phyloP scores from a whole-genome alignment of 2,329 filamentous ascomycete genomes.

The Penicillium sp. region DNA sequence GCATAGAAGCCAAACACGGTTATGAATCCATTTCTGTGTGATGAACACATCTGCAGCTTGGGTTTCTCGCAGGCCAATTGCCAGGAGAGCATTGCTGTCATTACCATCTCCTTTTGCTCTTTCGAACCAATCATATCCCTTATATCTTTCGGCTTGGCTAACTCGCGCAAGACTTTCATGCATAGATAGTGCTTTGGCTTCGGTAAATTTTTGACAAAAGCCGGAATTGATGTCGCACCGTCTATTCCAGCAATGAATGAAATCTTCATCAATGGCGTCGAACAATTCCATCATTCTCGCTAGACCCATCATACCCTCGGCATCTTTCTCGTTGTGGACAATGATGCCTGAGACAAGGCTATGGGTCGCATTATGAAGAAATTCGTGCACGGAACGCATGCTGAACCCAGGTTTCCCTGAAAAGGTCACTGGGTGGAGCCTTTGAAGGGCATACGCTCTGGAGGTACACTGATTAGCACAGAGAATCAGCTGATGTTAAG shows the following conservation, averaged over 20 bases:
- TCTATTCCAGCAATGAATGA: conserved; percentile 46
- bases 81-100: conserved; percentile 22
- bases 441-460: conserved; percentile 46
- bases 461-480: conserved; percentile 1
- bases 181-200: conserved; percentile 56
- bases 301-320: conserved; percentile 44
- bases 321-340: conserved; percentile 46
- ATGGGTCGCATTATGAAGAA: conserved; percentile 37
- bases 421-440: conserved; percentile 44
- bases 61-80: conserved; percentile 35
- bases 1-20: conserved; percentile 45
- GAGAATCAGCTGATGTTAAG: background rate
- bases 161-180: conserved; percentile 35
- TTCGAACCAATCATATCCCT: conserved; percentile 41
- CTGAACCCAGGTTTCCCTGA: conserved; percentile 41
- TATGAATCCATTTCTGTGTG: conserved; percentile 46
- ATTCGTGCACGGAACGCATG: conserved; percentile 42
- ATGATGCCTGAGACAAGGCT: conserved; percentile 42
- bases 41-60: conserved; percentile 46
- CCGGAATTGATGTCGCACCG: conserved; percentile 61
- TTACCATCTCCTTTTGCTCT: conserved; percentile 26
- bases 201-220: conserved; percentile 65
- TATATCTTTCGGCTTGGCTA: conserved; percentile 36
- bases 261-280: conserved; percentile 45
- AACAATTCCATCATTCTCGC: conserved; percentile 47